phyloP scores from a whole-genome alignment of 2,329 filamentous ascomycete species.

The Cytospora piceae region DNA sequence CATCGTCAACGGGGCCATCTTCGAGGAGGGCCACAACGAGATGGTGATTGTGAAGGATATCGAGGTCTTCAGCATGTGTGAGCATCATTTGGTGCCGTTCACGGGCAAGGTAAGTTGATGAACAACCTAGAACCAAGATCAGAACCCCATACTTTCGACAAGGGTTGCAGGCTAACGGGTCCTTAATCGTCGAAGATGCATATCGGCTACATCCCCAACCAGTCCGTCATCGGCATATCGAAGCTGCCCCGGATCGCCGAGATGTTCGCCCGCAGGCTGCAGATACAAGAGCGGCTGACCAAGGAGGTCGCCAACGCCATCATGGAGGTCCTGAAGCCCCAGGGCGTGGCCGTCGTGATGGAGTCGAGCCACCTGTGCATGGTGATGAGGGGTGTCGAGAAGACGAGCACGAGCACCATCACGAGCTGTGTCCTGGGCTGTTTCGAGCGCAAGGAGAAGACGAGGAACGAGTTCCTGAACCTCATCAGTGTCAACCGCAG shows the following conservation, averaged over 20 bases:
- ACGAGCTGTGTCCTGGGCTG: slow-evolving; percentile 98
- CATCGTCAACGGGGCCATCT: slow-evolving; percentile 91
- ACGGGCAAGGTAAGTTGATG: slow-evolving; percentile 74
- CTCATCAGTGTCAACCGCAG: slow-evolving; percentile 66
- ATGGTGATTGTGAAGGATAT: slow-evolving; percentile 98
- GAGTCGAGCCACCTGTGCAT: slow-evolving; percentile 96
- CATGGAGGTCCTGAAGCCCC: slow-evolving; percentile 88
- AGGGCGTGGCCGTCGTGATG: slow-evolving; percentile 96
- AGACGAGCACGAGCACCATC: slow-evolving; percentile 83
- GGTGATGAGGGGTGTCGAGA: slow-evolving; percentile 98
- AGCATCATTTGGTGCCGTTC: slow-evolving; percentile 97
- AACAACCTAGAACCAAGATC: background rate
- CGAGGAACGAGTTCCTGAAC: slow-evolving; percentile 91
- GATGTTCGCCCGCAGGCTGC: slow-evolving; percentile 91
- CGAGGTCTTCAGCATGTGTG: slow-evolving; percentile 90
- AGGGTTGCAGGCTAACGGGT: background rate
- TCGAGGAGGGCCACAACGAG: slow-evolving; percentile 96
- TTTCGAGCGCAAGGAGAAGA: slow-evolving; percentile 91
- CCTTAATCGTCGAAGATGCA: slow-evolving; percentile 89
- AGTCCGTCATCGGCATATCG: slow-evolving; percentile 90
- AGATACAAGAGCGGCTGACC: slow-evolving; percentile 95
- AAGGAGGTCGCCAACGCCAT: slow-evolving; percentile 95
- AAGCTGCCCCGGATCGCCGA: slow-evolving; percentile 95
- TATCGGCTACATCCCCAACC: slow-evolving; percentile 93
- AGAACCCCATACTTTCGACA: background rate